Evolutionary conservation across 306 rosid genomes (phyloP).

Genomic region (Sicyos edulis): DNA sequence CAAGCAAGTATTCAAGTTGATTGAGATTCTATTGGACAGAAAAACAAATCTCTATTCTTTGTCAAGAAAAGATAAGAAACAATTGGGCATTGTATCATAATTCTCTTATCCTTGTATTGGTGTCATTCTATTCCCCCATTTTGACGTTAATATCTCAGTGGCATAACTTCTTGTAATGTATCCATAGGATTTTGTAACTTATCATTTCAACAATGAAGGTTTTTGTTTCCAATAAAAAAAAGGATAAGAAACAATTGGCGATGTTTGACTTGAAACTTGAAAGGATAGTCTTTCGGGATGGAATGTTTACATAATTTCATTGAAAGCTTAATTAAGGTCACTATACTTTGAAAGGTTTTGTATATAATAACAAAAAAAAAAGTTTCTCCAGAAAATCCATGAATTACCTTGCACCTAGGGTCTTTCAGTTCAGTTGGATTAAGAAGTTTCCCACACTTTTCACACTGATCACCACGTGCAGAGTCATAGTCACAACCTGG

Average conservation of each 20-base stretch:
- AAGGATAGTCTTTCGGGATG: not conserved
- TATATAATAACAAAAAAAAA: too few species aligned
- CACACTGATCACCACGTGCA: conserved; percentile 96
- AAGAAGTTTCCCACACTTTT: conserved; percentile 84
- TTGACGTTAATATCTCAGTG: too few species aligned
- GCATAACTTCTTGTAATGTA: too few species aligned
- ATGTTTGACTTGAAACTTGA: too few species aligned
- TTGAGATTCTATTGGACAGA: not conserved
- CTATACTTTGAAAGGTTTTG: not conserved
- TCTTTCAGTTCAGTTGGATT: conserved; percentile 74
- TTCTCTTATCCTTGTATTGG: too few species aligned
- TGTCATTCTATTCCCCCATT: too few species aligned
- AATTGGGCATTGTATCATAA: too few species aligned
- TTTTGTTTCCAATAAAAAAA: too few species aligned
- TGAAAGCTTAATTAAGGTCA: not conserved
- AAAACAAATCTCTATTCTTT: not conserved
- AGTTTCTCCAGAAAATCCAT: too few species aligned
- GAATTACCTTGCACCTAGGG: conserved; percentile 86
- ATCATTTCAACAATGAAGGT: too few species aligned
- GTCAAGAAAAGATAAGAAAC: not conserved
- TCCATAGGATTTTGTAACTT: too few species aligned
- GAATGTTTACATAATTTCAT: not conserved
- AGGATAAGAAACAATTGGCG: not conserved
- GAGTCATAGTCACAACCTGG: conserved; percentile 76
- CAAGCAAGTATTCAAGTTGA: not conserved